Evolutionary conservation across 1,284 basidiomycete genomes (phyloP).

Genomic region (Rhodotorula sp.): DNA sequence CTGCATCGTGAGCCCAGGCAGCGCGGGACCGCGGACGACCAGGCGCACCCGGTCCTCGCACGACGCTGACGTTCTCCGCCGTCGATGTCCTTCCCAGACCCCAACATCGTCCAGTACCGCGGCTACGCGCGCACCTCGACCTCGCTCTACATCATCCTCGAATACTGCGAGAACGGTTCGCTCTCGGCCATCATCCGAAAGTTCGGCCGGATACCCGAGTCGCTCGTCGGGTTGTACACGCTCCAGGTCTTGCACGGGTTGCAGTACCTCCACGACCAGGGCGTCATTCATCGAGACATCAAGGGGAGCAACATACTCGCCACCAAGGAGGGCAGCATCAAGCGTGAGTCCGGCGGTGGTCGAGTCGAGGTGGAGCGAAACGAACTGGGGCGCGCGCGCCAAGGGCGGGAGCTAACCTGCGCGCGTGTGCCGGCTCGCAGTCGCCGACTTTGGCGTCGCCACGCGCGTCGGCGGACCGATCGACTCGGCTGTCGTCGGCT

Average conservation of each 20-base stretch:
- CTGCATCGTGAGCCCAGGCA: conserved; percentile 57
- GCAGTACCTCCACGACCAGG: conserved; percentile 92
- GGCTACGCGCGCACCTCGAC: conserved; percentile 94
- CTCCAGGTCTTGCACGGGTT: conserved; percentile 85
- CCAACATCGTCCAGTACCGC: conserved; percentile 98
- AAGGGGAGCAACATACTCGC: conserved; percentile 97
- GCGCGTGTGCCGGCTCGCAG: conserved; percentile 8
- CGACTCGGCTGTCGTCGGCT: conserved; percentile 88
- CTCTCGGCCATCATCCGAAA: conserved; percentile 91
- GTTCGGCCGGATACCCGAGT: conserved; percentile 97
- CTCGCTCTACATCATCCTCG: conserved; percentile 92
- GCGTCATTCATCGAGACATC: conserved; percentile 98
- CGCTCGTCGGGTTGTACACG: conserved; percentile 92
- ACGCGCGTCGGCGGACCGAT: conserved; percentile 58
- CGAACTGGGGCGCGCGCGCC: too few relatives aligned
- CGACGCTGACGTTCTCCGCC: background rate
- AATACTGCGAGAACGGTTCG: conserved; percentile 98
- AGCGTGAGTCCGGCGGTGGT: conserved; percentile 53
- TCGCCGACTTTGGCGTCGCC: conserved; percentile 46
- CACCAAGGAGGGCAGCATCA: conserved; percentile 97
- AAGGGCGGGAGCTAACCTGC: conserved; percentile 29
- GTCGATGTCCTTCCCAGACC: conserved; percentile 48
- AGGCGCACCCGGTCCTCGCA: background rate
- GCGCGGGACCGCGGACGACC: background rate
- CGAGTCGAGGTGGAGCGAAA: too few relatives aligned